Base-by-base conservation (phyloP, 129 eudicot species). In the Tanacetum coccineum region DNA sequence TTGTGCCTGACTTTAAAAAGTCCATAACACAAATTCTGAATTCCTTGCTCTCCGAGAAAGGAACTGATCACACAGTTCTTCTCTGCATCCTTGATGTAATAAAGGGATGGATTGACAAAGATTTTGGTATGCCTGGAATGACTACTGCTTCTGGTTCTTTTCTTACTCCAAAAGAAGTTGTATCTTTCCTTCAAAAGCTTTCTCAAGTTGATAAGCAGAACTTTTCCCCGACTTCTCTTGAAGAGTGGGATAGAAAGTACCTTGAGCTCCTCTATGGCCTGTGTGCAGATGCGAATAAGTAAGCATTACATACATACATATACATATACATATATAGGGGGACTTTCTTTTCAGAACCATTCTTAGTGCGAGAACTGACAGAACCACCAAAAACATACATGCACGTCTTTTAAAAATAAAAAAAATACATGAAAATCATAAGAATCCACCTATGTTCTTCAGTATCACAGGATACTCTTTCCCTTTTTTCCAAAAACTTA, bases 191-290 rank as follows among this genome's bases (percentile, higher is more conserved):
- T 77, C 93, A 89, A 53, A 94, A 87, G 85, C 95, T 94, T 74
- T 94, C 99, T 61, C 96, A 94, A 79, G 96, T 94, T 46, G 99
- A 94, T 65, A 94, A 84, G 81, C 95, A 84, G 52, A 82, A 79
- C 70, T 94, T 89, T 66, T 55, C 88, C 21, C 72, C 88, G 47
- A 75, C 66, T 70, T 76, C 78, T 72, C 55, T 77, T 19, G 99
- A 89, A 68, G 99, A 88, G 68, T 94, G 96, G 99, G 99, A 94
- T 74, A 67, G 36, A 76, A 94, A 86, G 67, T 94, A 94, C 67
- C 96, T 94, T 46, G 86, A 94, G 68, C 99, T 94, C 45, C 87
- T 94, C 20, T 87, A 89, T 76, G 96, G 99, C 52, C 87, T 94
- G 72, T 94, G 99, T 86, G 92, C 99, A n/a, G 96, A 94, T 74